A percentile compares a stretch with the other conserved stretches of the same genome.
Evolutionary conservation across 768 basidiomycete species (phyloP).

Genomic region (Inosperma sp.): DNA sequence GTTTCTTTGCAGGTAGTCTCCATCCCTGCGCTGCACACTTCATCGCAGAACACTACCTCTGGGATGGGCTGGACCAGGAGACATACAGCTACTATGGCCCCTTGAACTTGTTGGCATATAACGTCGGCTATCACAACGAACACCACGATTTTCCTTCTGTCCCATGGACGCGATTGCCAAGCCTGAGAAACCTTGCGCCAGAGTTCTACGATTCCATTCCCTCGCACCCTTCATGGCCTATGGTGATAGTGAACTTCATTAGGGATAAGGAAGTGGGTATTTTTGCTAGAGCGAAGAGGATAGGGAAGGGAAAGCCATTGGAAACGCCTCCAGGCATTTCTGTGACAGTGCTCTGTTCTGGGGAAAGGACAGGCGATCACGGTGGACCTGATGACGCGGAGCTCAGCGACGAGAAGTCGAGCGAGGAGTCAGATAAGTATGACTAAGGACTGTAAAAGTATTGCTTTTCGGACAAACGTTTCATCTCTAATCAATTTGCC

Average conservation of each 20-base stretch:
- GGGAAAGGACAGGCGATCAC: neutral
- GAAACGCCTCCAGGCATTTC: slow-evolving; percentile 4
- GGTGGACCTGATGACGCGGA: no score
- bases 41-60: slow-evolving; percentile 95
- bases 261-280: slow-evolving; percentile 85
- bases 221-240: slow-evolving; percentile 88
- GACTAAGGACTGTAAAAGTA: no score
- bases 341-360: neutral
- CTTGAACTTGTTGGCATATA: slow-evolving; percentile 88
- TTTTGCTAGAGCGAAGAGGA: slow-evolving; percentile 80
- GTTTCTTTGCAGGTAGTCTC: slow-evolving; percentile 94
- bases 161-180: slow-evolving; percentile 90
- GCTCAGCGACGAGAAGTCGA: no score
- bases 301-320: slow-evolving; percentile 35
- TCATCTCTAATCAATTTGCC: no score
- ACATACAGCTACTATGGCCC: slow-evolving; percentile 97
- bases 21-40: slow-evolving; percentile 98
- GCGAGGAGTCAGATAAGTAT: no score
- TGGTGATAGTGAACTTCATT: slow-evolving; percentile 93
- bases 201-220: slow-evolving; percentile 91
- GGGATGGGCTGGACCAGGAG: slow-evolving; percentile 90
- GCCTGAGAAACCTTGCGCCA: slow-evolving; percentile 74
- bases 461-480: no score
- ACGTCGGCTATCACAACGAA: slow-evolving; percentile 99
- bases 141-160: slow-evolving; percentile 99